Percentiles rank a stretch among this genome's conserved stretches.
Conservation (phyloP, 2,329 filamentous ascomycete species). For the Neofusicoccum kwambonambiense region DNA sequence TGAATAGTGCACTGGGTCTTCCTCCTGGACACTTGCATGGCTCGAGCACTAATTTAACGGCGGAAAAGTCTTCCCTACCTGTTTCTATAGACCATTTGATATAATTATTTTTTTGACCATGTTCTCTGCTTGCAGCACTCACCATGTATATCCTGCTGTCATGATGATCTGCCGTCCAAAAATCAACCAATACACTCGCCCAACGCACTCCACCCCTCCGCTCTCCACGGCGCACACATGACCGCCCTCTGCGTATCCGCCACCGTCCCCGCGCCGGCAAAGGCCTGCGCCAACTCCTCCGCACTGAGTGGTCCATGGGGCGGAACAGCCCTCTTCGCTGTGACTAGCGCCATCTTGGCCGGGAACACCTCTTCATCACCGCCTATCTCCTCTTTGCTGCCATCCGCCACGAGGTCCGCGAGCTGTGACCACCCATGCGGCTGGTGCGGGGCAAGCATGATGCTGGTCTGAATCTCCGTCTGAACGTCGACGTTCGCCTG, state of each 20-base stretch:
- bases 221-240: conserved; percentile 78
- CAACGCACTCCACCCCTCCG: conserved; percentile 63
- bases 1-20: too few species aligned
- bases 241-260: conserved; percentile 75
- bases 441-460: conserved; percentile 78
- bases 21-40: too few species aligned
- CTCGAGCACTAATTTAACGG: too few species aligned
- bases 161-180: too few species aligned
- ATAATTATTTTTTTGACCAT: too few species aligned
- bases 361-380: conserved; percentile 50
- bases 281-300: conserved; percentile 68
- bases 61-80: too few species aligned
- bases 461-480: conserved; percentile 68
- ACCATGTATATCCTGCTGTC: too few species aligned
- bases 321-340: conserved; percentile 72
- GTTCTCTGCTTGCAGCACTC: too few species aligned
- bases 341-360: conserved; percentile 76
- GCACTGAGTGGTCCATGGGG: conserved; percentile 68
- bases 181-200: conserved; percentile 22
- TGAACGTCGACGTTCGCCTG: conserved; percentile 41
- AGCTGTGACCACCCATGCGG: conserved; percentile 80
- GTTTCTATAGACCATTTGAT: too few species aligned
- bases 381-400: conserved; percentile 35
- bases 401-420: conserved; percentile 44
- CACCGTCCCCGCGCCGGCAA: conserved; percentile 68